Evolutionary conservation across 2,329 filamentous ascomycete genomes (phyloP).

Genomic region (Diaporthe amygdali): DNA sequence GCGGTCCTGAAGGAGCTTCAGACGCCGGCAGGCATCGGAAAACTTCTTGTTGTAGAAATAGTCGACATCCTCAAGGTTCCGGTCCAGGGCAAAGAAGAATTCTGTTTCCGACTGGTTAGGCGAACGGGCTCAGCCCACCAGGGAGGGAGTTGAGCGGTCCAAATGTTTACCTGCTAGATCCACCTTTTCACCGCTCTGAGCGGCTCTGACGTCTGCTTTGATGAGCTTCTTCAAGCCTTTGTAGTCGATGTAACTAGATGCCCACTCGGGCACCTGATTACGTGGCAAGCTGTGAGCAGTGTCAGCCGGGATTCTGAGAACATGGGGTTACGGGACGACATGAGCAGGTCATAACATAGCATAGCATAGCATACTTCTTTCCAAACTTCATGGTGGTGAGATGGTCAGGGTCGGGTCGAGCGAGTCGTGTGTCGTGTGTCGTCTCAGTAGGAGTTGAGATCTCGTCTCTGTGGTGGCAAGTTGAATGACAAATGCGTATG

Average conservation of each 20-base stretch:
- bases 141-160: slow-evolving; percentile 24
- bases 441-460: not conserved
- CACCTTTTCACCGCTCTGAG: slow-evolving; percentile 72
- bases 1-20: slow-evolving; percentile 85
- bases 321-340: no score
- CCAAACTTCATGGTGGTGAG: slow-evolving; percentile 41
- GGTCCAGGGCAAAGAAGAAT: slow-evolving; percentile 96
- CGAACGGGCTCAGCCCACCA: slow-evolving; percentile 35
- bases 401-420: not conserved
- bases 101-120: slow-evolving; percentile 62
- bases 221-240: slow-evolving; percentile 95
- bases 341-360: not conserved
- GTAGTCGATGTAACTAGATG: slow-evolving; percentile 84
- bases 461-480: not conserved
- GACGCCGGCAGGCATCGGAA: slow-evolving; percentile 79
- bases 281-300: slow-evolving; percentile 59
- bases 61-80: slow-evolving; percentile 96
- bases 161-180: slow-evolving; percentile 84
- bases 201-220: slow-evolving; percentile 74
- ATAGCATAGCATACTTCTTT: slow-evolving; percentile 35
- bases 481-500: not conserved
- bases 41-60: slow-evolving; percentile 97
- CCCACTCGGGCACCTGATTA: slow-evolving; percentile 89
- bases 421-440: not conserved
- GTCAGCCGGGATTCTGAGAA: not conserved